Evolutionary conservation across 2,329 filamentous ascomycete species (phyloP).

Genomic region (Stagonosporopsis chrysanthemi): DNA sequence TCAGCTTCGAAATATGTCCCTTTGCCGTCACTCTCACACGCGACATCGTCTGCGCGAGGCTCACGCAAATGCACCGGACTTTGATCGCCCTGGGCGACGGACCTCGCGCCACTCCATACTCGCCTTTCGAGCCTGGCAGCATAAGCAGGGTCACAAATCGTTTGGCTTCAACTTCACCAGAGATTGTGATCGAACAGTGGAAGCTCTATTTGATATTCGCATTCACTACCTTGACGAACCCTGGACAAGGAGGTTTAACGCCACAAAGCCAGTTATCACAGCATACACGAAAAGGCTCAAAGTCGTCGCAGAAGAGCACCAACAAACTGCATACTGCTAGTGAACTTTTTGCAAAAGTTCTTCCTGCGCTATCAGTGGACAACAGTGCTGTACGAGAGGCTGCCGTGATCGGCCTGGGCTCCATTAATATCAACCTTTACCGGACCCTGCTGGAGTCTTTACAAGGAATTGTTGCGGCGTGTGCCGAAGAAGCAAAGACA

Average conservation of each 20-base stretch:
- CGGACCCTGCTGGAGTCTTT: constrained; percentile 88
- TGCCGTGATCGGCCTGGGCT: constrained; percentile 89
- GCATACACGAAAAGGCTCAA: constrained; percentile 83
- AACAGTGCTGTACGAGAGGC: constrained; percentile 85
- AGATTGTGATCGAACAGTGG: constrained; percentile 95
- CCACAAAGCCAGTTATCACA: constrained; percentile 67
- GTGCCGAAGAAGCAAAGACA: constrained; percentile 86
- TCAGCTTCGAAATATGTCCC: constrained; percentile 88
- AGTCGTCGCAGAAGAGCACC: constrained; percentile 69
- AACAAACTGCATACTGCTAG: constrained; percentile 87
- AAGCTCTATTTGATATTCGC: constrained; percentile 97
- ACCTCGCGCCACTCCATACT: constrained; percentile 55
- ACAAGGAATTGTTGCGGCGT: constrained; percentile 83
- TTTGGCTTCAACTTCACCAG: constrained; percentile 73
- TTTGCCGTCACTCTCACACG: constrained; percentile 90
- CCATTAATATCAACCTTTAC: constrained; percentile 94
- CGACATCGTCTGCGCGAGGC: constrained; percentile 89
- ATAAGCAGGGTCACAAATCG: constrained; percentile 65
- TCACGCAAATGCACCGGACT: constrained; percentile 89
- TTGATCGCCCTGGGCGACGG: constrained; percentile 81
- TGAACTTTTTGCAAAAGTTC: constrained; percentile 88
- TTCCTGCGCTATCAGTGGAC: constrained; percentile 82
- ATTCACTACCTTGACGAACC: constrained; percentile 90
- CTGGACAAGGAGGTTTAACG: constrained; percentile 67
- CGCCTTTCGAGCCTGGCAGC: constrained; percentile 67